Evolutionary conservation across 2,329 filamentous ascomycete genomes (phyloP).

Genomic region (Ophiostoma sp.): DNA sequence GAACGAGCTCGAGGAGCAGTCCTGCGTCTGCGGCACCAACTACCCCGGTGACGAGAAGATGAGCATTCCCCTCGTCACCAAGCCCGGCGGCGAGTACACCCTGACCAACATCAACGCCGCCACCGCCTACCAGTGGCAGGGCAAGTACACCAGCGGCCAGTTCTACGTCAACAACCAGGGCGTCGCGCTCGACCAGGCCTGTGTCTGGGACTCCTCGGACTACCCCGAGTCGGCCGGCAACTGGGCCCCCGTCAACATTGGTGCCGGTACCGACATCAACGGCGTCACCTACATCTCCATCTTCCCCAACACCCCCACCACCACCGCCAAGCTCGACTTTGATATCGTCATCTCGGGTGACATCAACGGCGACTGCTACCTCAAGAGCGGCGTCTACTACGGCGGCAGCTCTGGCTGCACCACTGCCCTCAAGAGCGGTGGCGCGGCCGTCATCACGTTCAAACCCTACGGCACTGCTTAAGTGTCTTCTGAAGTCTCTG

Average conservation of each 20-base stretch:
- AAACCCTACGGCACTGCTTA: conserved; percentile 21
- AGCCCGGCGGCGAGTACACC: conserved; percentile 52
- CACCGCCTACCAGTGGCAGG: conserved; percentile 73
- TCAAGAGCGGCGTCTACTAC: conserved; percentile 57
- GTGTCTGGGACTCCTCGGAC: conserved; percentile 60
- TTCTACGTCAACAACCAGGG: conserved; percentile 94
- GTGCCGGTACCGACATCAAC: conserved; percentile 62
- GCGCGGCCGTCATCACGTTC: conserved; percentile 22
- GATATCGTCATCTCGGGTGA: conserved; percentile 72
- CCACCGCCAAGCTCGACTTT: conserved; percentile 63
- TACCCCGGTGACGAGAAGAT: conserved; percentile 91
- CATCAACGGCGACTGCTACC: conserved; percentile 54
- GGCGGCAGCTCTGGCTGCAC: conserved; percentile 66
- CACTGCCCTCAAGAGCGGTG: conserved; percentile 22
- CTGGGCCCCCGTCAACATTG: conserved; percentile 81
- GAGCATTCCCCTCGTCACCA: conserved; percentile 67
- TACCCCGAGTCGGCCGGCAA: conserved; percentile 62
- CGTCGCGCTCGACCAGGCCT: conserved; percentile 59
- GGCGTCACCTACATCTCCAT: conserved; percentile 74
- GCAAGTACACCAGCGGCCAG: conserved; percentile 74
- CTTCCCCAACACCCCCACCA: conserved; percentile 78
- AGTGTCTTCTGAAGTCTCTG: background rate
- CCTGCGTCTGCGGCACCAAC: conserved; percentile 86
- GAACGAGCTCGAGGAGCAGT: conserved; percentile 64
- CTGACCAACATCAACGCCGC: conserved; percentile 70